phyloP scores from a whole-genome alignment of 345 rosid species.

The Eutrema heterophyllum region DNA sequence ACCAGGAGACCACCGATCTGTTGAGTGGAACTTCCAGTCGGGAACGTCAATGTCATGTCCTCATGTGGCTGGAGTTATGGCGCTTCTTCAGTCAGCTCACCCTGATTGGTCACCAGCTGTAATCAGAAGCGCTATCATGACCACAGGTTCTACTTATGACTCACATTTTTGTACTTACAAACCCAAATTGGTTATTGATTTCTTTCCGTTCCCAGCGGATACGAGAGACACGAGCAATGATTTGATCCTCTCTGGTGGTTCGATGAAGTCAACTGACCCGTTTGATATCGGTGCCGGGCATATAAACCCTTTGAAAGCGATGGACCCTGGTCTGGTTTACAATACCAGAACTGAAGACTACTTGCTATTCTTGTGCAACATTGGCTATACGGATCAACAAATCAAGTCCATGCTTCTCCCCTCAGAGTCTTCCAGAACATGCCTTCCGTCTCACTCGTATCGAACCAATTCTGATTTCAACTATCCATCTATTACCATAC shows the following conservation, averaged over 20 bases:
- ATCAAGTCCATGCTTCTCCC: constrained; percentile 21
- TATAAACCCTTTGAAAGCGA: constrained; percentile 50
- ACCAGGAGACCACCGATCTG: constrained; percentile 27
- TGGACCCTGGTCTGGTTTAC: constrained; percentile 70
- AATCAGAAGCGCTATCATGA: constrained; percentile 69
- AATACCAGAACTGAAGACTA: constrained; percentile 49
- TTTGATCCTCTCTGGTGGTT: constrained; percentile 24
- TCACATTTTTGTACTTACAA: neutral
- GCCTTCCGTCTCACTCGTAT: constrained; percentile 7
- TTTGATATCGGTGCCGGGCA: constrained; percentile 69
- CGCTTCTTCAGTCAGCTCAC: constrained; percentile 58
- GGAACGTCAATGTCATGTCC: constrained; percentile 85
- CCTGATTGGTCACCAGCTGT: constrained; percentile 71
- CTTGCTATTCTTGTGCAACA: constrained; percentile 55
- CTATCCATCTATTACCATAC: constrained; percentile 59
- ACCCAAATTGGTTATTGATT: neutral
- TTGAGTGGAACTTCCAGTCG: constrained; percentile 58
- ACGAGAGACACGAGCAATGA: constrained; percentile 14
- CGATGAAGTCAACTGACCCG: constrained; percentile 33
- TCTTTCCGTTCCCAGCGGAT: neutral
- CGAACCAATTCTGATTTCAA: constrained; percentile 42
- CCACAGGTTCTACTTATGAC: constrained; percentile 42
- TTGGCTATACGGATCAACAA: constrained; percentile 38
- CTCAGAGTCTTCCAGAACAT: neutral
- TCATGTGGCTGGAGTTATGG: constrained; percentile 60